Conservation (phyloP, 2,329 filamentous ascomycete species). For the Arthrobotrys musiformis region DNA sequence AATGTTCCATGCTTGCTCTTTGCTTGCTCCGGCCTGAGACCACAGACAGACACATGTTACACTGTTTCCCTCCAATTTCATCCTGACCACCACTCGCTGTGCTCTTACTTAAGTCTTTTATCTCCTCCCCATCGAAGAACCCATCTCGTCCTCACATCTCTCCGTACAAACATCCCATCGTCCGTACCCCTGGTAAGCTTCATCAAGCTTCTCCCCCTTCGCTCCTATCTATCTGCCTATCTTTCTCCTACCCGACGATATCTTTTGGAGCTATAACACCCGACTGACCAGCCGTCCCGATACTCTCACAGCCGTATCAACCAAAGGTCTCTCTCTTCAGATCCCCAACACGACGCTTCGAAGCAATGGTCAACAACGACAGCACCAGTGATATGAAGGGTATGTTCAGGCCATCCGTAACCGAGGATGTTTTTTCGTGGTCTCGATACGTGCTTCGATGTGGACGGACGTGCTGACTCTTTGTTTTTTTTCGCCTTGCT, state of each 20-base stretch:
- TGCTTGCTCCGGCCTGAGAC: constrained; percentile 11
- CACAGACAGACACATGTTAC: constrained; percentile 26
- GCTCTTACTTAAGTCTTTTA: background rate
- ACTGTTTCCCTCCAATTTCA: constrained; percentile 28
- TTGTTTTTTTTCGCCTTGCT: constrained; percentile 35
- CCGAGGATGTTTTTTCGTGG: background rate
- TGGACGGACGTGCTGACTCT: constrained; percentile 20
- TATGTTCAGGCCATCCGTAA: constrained; percentile 2
- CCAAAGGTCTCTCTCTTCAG: background rate
- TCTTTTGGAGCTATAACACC: background rate
- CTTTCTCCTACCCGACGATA: background rate
- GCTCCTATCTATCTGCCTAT: background rate
- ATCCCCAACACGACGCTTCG: constrained; percentile 2
- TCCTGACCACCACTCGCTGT: background rate
- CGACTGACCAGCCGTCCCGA: constrained; percentile 10
- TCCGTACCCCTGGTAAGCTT: background rate
- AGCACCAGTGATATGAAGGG: constrained; percentile 48
- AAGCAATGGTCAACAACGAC: constrained; percentile 39
- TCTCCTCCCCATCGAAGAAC: constrained; percentile 8
- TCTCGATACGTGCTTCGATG: background rate
- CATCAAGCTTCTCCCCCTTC: background rate
- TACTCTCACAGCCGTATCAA: background rate
- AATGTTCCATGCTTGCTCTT: constrained; percentile 47
- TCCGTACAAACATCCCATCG: background rate
- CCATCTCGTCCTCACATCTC: constrained; percentile 6